Base-by-base conservation (phyloP, 306 rosid species). In the Dryas drummondii region DNA sequence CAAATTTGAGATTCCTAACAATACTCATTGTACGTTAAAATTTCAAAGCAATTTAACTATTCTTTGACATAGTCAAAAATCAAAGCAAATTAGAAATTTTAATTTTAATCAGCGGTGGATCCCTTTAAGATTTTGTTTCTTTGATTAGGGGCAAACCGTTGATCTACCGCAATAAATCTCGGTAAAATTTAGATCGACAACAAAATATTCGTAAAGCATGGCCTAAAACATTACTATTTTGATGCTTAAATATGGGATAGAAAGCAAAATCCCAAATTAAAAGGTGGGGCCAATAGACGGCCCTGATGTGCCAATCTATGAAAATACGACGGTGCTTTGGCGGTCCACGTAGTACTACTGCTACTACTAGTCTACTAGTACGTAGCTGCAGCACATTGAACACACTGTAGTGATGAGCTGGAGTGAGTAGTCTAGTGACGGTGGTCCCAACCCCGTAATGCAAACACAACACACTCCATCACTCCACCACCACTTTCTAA, bases 361-460 rank as follows among this genome's bases (percentile, higher is more conserved):
- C 22, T 22, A 22, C 22, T 22, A 22, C 22, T 22, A 22, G 22
- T 22, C 22, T 1, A 47, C 45, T 27, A 16, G 2, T 12, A 7
- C 63, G 47, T 59, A 73, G 71, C 60, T 60, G 73, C 73, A 77
- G 7, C 13, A 0, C 32, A 50, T 27, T 19, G 15, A 51, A 51
- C 73, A 5, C 27, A n/a, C 68, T 61, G 71, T 75, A 83, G 81
- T 75, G 72, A 15, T 88, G 91, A 90, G 90, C 91, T 93, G 93
- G 73, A 79, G 7, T 15, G 61, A 7, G 10, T 4, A 13, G 10
- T 13, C 10, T 53, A 73, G 74, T 74, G 80, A 78, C 83, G 85
- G 94, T 93, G 96, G 93, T 84, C 97, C 97, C 80, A 67, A 73
- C 32, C 56, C 76, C 12, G 56, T 14, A 79, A 58, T 61, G 68